These are phyloP conservation scores for Torrubiella hemipterigena DNA, from an alignment of 2,329 filamentous ascomycete species.

Conservation along the genomic window DNA sequence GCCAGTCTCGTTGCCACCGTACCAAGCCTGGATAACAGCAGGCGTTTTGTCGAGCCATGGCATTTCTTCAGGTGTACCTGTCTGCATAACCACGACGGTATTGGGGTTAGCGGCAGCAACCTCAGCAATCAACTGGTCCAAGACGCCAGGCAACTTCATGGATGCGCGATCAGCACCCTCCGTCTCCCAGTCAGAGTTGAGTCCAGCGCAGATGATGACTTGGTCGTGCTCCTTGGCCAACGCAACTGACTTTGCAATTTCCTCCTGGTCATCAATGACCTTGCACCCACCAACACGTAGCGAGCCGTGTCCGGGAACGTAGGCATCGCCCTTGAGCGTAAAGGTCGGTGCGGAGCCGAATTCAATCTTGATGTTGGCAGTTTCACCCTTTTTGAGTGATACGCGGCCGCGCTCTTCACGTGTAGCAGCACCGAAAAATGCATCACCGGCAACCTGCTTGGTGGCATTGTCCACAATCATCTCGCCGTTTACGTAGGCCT, in stretches of 20 bases:
- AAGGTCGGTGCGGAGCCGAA: slow-evolving; percentile 48
- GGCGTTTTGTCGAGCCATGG: slow-evolving; percentile 48
- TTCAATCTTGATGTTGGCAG: slow-evolving; percentile 46
- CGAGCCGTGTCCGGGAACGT: slow-evolving; percentile 45
- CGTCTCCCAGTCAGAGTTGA: slow-evolving; percentile 73
- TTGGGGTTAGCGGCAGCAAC: slow-evolving; percentile 56
- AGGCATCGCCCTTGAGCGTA: slow-evolving; percentile 36
- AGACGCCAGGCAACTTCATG: slow-evolving; percentile 62
- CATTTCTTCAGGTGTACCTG: slow-evolving; percentile 63
- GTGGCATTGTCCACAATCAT: slow-evolving; percentile 55
- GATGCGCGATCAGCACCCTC: slow-evolving; percentile 69
- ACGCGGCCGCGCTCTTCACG: slow-evolving; percentile 49
- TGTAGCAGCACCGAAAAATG: slow-evolving; percentile 54
- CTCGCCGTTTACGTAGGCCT: slow-evolving; percentile 49
- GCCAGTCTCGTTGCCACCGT: slow-evolving; percentile 76
- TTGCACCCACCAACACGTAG: slow-evolving; percentile 51
- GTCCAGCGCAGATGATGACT: slow-evolving; percentile 64
- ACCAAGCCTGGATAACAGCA: slow-evolving; percentile 67
- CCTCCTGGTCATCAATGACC: slow-evolving; percentile 41
- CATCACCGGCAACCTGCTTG: slow-evolving; percentile 47
- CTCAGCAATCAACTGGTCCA: slow-evolving; percentile 56
- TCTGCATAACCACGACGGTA: slow-evolving; percentile 64
- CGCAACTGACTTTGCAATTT: slow-evolving; percentile 54
- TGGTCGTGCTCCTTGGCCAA: slow-evolving; percentile 61
- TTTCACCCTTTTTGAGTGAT: slow-evolving; percentile 44